A percentile compares a stretch with the other conserved stretches of the same genome.
Evolutionary conservation across 2,329 filamentous ascomycete species (phyloP).

Genomic region (Didymella segeticola): DNA sequence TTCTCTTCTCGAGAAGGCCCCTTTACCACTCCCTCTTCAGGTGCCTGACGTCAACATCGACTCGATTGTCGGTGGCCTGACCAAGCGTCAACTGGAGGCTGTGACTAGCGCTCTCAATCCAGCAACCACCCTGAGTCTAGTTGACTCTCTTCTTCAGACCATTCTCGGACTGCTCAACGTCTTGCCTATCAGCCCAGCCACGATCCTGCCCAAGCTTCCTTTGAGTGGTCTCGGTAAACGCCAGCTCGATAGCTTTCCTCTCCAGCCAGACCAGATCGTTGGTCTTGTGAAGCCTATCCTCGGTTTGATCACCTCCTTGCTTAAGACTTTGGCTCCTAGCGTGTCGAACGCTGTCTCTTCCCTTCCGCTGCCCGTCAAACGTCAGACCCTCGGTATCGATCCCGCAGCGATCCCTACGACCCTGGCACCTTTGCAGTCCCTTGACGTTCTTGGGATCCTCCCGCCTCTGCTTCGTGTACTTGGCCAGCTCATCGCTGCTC

Average conservation of each 20-base stretch:
- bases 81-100: neutral
- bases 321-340: neutral
- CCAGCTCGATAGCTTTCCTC: neutral
- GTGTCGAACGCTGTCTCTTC: neutral
- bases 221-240: neutral
- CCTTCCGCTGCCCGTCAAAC: neutral
- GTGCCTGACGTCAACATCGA: neutral
- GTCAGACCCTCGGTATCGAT: neutral
- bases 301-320: neutral
- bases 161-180: neutral
- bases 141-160: neutral
- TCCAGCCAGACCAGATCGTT: neutral
- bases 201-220: neutral
- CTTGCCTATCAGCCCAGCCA: neutral
- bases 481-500: neutral
- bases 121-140: neutral
- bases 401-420: neutral
- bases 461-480: neutral
- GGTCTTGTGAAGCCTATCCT: neutral
- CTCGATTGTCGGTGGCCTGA: neutral
- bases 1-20: neutral
- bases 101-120: neutral
- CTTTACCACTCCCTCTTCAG: neutral
- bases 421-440: neutral
- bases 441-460: neutral